Evolutionary conservation across 2,329 filamentous ascomycete species (phyloP).

Genomic region (Cladosporium oxysporum): DNA sequence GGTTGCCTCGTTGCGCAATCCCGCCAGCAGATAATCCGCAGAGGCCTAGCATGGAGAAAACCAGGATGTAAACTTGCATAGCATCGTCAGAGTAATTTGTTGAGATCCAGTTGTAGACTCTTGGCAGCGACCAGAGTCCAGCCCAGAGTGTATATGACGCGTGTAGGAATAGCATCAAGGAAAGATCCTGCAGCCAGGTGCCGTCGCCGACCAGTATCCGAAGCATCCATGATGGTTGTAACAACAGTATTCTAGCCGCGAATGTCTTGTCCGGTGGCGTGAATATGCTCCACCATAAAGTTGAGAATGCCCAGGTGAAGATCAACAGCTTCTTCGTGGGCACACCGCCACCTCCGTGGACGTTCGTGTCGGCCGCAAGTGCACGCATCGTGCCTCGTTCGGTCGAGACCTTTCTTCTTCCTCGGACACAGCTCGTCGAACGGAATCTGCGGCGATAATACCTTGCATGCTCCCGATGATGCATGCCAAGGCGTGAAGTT

Average conservation of each 20-base stretch:
- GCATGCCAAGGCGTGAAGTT: neutral
- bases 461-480: neutral
- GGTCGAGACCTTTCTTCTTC: neutral
- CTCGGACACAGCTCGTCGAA: neutral
- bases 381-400: slow-evolving; percentile 14
- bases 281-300: slow-evolving; percentile 37
- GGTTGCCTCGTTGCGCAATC: slow-evolving; percentile 32
- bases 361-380: neutral
- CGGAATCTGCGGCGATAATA: neutral
- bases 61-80: slow-evolving; percentile 29
- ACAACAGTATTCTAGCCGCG: slow-evolving; percentile 31
- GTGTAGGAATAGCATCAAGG: slow-evolving; percentile 29
- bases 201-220: slow-evolving; percentile 27
- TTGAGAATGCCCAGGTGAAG: slow-evolving; percentile 29
- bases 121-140: slow-evolving; percentile 29
- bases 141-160: slow-evolving; percentile 29
- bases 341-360: slow-evolving; percentile 2
- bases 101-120: slow-evolving; percentile 9
- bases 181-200: slow-evolving; percentile 33
- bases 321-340: slow-evolving; percentile 10
- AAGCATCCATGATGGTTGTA: slow-evolving; percentile 35
- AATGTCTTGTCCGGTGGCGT: slow-evolving; percentile 34
- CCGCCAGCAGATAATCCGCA: slow-evolving; percentile 35
- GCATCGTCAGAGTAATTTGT: slow-evolving; percentile 25
- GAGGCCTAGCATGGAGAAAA: slow-evolving; percentile 32